Conservation (phyloP, 257 asterid species). For the Solanum gandarillasii region DNA sequence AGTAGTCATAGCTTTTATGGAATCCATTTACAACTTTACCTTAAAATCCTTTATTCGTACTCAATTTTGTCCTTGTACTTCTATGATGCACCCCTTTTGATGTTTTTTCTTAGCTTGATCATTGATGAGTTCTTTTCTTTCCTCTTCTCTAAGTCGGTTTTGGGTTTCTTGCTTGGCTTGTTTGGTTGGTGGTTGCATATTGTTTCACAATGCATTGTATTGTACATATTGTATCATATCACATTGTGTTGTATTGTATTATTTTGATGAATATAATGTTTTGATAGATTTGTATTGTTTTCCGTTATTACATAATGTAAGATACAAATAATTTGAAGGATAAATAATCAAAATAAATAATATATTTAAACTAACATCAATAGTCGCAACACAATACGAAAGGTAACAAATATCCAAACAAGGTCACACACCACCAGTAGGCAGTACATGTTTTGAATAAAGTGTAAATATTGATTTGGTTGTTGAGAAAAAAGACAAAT, state of each 20-base stretch:
- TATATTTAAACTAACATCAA: not conserved
- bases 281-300: not conserved
- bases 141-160: not conserved
- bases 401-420: not conserved
- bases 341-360: not conserved
- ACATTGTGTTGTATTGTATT: not conserved
- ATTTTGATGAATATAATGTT: not conserved
- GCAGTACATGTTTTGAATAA: not conserved
- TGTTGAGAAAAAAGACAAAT: conserved; percentile 39
- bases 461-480: conserved; percentile 24
- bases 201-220: not conserved
- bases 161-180: not conserved
- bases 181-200: not conserved
- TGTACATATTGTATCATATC: not conserved
- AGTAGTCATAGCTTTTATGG: not conserved
- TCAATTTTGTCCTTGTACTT: not conserved
- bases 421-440: not conserved
- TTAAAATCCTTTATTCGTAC: not conserved
- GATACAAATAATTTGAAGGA: not conserved
- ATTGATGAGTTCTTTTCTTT: not conserved
- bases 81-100: not conserved
- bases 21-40: not conserved
- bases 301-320: not conserved
- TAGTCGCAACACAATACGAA: not conserved
- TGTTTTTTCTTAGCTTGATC: not conserved